Percentiles rank a stretch among this genome's conserved stretches.
phyloP scores from a whole-genome alignment of 441 rosid genomes.

The Eruca vesicaria region DNA sequence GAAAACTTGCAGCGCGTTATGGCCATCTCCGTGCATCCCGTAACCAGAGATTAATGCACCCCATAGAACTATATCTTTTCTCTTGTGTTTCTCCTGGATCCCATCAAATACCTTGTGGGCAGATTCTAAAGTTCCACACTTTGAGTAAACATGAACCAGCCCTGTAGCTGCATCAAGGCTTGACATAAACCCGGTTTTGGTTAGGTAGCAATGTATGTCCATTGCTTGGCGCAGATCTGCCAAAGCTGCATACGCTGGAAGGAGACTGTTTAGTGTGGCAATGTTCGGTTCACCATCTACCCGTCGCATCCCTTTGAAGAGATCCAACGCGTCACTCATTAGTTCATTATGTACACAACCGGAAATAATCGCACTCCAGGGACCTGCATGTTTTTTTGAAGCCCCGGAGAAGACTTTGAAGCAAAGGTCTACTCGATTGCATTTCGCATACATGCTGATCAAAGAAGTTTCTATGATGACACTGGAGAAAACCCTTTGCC shows the following conservation, averaged over 20 bases:
- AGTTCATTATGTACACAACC: slow-evolving; percentile 49
- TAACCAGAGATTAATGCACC: slow-evolving; percentile 57
- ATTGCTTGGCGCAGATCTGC: slow-evolving; percentile 52
- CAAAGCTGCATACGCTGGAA: slow-evolving; percentile 55
- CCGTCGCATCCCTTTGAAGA: slow-evolving; percentile 49
- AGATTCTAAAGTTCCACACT: slow-evolving; percentile 53
- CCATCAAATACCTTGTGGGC: slow-evolving; percentile 50
- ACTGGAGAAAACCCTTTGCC: slow-evolving; percentile 40
- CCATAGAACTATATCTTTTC: slow-evolving; percentile 62
- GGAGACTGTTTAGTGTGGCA: slow-evolving; percentile 62
- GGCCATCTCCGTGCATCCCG: slow-evolving; percentile 62
- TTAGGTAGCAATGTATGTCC: slow-evolving; percentile 51
- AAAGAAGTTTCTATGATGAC: slow-evolving; percentile 54
- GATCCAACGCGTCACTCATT: slow-evolving; percentile 41
- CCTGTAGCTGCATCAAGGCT: slow-evolving; percentile 47
- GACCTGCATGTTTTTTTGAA: slow-evolving; percentile 45
- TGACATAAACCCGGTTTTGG: slow-evolving; percentile 50
- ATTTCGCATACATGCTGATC: slow-evolving; percentile 70
- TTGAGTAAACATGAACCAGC: slow-evolving; percentile 52
- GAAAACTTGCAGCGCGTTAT: slow-evolving; percentile 48
- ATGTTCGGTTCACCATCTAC: slow-evolving; percentile 46
- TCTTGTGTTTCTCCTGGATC: slow-evolving; percentile 43
- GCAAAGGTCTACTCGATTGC: slow-evolving; percentile 44
- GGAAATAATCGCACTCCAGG: slow-evolving; percentile 62
- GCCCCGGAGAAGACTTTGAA: slow-evolving; percentile 48